Base-by-base conservation (phyloP, 306 rosid species). In the Inga leiocalycina region DNA sequence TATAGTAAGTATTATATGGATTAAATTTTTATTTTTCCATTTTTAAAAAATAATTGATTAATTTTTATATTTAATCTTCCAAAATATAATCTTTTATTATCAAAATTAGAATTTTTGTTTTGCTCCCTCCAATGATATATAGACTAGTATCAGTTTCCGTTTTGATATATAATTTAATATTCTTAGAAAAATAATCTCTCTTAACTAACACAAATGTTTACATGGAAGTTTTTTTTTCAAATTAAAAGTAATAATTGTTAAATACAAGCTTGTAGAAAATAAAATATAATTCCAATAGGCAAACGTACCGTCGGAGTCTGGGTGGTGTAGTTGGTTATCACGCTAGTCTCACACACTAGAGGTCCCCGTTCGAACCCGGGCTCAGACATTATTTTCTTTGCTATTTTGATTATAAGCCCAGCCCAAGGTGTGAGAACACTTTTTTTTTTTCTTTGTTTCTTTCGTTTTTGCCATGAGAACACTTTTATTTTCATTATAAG, bases 311-410 rank as follows among this genome's bases (percentile, higher is more conserved):
- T 0, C 1, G 0, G 0, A 0, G 86, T 84, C 80, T 84, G 83
- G 87, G 87, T 84, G 84, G 84, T 84, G 87, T 84, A 79, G 87
- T 84, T 56, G 87, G 83, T 79, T 79, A 84, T 84, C 87, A 74
- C 83, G 80, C 77, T 84, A 79, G 87, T 84, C 80, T 84, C 83
- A 84, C 83, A 74, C 87, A 84, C 83, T 52, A 84, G 80, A 84
- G 87, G 87, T 79, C 83, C 77, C 83, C 83, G 77, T 84, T 84
- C 80, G 86, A 84, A 65, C 83, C 86, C 54, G 80, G 86, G 83
- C 83, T 79, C 83, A 74, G 80, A 73, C 83, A 83, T 16, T 15
- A 0, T 16, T 17, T 0, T 52, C 5, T 51, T 51, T 51, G 5
- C 4, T 39, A 6, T 39, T 39, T 39, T 39, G 6, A 5, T 39